phyloP scores from a whole-genome alignment of 2,329 filamentous ascomycete genomes.

The Penicillium polonicum region DNA sequence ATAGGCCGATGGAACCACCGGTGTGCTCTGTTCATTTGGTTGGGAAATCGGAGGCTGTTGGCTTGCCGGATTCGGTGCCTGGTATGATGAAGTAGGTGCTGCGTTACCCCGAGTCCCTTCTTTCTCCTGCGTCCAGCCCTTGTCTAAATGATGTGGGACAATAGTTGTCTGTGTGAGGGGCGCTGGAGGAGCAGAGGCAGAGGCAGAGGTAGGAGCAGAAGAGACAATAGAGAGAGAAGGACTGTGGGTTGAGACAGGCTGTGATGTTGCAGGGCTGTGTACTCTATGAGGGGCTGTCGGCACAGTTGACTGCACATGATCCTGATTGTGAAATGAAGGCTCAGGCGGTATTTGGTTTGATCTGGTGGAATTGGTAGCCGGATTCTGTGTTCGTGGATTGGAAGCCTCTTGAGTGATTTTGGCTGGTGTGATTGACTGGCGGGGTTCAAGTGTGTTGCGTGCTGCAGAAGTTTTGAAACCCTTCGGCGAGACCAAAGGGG shows the following conservation, averaged over 20 bases:
- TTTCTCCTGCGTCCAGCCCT: background rate
- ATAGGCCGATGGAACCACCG: background rate
- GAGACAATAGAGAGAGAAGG: background rate
- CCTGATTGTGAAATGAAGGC: background rate
- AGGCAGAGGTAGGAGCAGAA: background rate
- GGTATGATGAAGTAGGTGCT: background rate
- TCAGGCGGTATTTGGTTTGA: background rate
- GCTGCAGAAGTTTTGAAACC: background rate
- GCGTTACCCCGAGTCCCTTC: background rate
- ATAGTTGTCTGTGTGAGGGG: background rate
- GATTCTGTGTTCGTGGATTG: background rate
- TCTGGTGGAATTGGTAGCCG: background rate
- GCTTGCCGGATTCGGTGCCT: background rate
- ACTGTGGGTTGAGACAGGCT: background rate
- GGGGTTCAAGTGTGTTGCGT: background rate
- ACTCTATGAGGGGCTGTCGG: background rate
- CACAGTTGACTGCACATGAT: background rate
- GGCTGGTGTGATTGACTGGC: background rate
- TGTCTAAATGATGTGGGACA: background rate
- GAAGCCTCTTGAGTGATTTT: background rate
- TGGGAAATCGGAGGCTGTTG: background rate
- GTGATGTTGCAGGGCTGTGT: background rate
- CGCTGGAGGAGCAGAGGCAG: background rate
- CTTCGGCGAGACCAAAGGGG: background rate
- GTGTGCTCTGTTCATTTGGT: background rate